phyloP scores from a whole-genome alignment of 78 protist species.

The Guillardia theta region DNA sequence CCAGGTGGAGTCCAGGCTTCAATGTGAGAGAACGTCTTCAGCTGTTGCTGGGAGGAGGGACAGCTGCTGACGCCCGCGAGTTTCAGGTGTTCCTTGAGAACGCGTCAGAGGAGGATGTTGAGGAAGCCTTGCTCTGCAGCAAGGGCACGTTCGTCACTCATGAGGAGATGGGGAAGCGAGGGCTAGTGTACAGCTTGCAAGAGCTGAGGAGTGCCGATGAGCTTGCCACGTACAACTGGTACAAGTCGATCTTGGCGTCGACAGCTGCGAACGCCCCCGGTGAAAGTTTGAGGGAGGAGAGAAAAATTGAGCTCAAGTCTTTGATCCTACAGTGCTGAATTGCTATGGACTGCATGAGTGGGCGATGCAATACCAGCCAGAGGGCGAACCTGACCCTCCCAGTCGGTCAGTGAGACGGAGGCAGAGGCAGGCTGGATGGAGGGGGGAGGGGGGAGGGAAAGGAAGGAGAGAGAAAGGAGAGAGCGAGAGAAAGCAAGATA shows the following conservation, averaged over 20 bases:
- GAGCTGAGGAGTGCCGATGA: not conserved
- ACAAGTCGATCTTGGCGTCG: not conserved
- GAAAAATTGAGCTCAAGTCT: not conserved
- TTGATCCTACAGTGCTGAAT: too few species aligned
- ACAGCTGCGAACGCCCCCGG: too few species aligned
- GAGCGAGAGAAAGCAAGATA: too few species aligned
- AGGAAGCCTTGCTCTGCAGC: not conserved
- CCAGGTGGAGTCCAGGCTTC: not conserved
- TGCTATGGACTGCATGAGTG: conserved; percentile 2
- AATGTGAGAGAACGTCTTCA: too few species aligned
- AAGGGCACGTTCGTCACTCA: too few species aligned
- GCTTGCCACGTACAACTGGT: not conserved
- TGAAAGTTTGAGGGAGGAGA: too few species aligned
- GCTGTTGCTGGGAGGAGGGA: too few species aligned
- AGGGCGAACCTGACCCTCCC: not conserved
- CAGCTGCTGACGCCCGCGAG: too few species aligned
- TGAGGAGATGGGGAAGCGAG: not conserved
- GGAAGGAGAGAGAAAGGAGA: too few species aligned
- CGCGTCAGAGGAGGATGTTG: not conserved
- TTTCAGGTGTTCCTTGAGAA: not conserved
- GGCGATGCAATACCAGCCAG: conserved; percentile 10
- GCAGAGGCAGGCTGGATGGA: not conserved
- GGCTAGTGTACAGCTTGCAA: not conserved
- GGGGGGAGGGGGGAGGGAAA: too few species aligned
- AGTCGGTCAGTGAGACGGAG: not conserved